Base-by-base conservation (phyloP, 1,284 basidiomycete species). In the Ceratobasidium sp. region DNA sequence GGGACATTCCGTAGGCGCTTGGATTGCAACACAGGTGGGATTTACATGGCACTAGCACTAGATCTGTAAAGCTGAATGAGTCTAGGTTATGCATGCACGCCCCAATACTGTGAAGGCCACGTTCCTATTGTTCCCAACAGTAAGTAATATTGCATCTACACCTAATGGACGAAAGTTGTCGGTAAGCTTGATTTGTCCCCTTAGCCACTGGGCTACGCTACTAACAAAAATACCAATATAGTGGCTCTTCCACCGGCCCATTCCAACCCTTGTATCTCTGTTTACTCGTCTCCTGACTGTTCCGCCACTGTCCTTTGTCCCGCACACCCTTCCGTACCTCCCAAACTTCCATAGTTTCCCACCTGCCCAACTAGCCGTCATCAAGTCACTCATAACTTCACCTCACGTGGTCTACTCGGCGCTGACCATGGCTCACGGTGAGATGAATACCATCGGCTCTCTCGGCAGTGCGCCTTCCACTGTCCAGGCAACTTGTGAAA, bases 1-100 rank as follows among this genome's bases (percentile, higher is more conserved):
- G 35, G 90, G 88, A 8, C 91, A 92, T 79, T 92, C 90, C 79
- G 87, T 92, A 33, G 90, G 90, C 1, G 82, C 88, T 3, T 92
- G 90, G 90, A 85, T 92, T 71, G 82, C 87, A 16, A 81, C 88
- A n/a, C 89, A 92, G 84, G 90, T 88, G 60, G 52, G 82, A 78
- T 64, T 64, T 60, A 16, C 8, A 3, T 41, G 23, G 6, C 4
- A 16, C 7, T n/a, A 23, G 41, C 10, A 12, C 38, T 23, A 46
- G 7, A 35, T 6, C 20, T 12, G 27, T 44, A 48, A 54, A 59
- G 68, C 48, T 68, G 30, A 70, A 64, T 67, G 73, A 66, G 2
- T 48, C 48, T 77, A 90, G 90, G 84, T 88, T 38, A 81, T 90
- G 64, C 90, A 89, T 83, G 83, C 85, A n/a, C 84, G 88, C 64